A percentile compares a stretch with the other conserved stretches of the same genome.
Conservation (phyloP, 2,329 filamentous ascomycete genomes). For the Fusarium torreyae region DNA sequence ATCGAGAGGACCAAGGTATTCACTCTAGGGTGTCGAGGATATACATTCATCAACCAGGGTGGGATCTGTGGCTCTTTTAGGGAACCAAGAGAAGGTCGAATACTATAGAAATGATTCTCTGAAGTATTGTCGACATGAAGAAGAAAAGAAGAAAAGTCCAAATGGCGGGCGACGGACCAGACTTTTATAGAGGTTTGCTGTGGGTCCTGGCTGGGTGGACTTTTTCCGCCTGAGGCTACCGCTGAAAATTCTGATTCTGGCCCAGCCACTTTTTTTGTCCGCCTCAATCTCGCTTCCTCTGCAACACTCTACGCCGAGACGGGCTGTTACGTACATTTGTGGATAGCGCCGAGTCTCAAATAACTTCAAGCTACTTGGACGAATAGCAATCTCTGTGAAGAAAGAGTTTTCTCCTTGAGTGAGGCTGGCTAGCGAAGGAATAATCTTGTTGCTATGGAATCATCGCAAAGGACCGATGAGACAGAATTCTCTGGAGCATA, state of each 20-base stretch:
- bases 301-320: background rate
- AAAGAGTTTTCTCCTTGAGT: background rate
- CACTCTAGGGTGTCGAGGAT: slow-evolving; percentile 77
- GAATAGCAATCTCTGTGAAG: background rate
- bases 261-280: slow-evolving; percentile 31
- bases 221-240: slow-evolving; percentile 23
- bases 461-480: background rate
- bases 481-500: background rate
- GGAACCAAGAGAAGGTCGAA: slow-evolving; percentile 92
- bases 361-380: background rate
- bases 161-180: slow-evolving; percentile 39
- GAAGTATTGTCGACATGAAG: slow-evolving; percentile 75
- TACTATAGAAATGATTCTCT: slow-evolving; percentile 99
- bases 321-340: background rate
- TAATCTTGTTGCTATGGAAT: background rate
- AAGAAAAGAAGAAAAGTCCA: slow-evolving; percentile 62
- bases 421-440: background rate
- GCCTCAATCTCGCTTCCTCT: slow-evolving; percentile 20
- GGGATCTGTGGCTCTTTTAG: slow-evolving; percentile 92
- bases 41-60: slow-evolving; percentile 67
- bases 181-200: slow-evolving; percentile 29
- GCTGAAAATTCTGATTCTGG: slow-evolving; percentile 32
- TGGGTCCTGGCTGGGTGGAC: background rate
- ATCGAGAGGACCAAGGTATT: slow-evolving; percentile 49
- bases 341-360: background rate